Evolutionary conservation across 306 rosid species (phyloP), one percentile per base, ranked within the genome.

Genomic region (Fagus crenata): DNA sequence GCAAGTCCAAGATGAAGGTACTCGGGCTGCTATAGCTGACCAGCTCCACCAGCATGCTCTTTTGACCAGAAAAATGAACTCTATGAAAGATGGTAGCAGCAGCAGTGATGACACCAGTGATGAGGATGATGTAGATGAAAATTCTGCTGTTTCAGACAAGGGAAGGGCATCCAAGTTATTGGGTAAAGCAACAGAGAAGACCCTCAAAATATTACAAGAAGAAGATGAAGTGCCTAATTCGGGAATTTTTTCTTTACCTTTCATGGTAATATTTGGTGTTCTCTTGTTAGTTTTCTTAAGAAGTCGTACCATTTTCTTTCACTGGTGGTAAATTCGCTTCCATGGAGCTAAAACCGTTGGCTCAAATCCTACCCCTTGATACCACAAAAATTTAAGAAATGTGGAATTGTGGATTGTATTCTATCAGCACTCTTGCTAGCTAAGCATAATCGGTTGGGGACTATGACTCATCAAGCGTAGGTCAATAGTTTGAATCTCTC

Each of bases 1-100:
- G 73, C 73, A 81, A 70, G 81, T 54, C 22, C 99, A 95, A 87
- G 97, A 95, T 82, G 99, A 95, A 56, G 97, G 97, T 63, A 95
- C 99, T 75, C 92, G 97, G 49, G 88, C 87, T 81, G 99, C 97
- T 17, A 82, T 95, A 73, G 80, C 87, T 13, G 97, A 95, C 75
- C 93, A 88, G 80, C 91, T 87, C 75, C 90, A 78, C 68, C 75
- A 80, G 77, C 97, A 91, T 64, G 64, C 88, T 65, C 87, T 75
- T 28, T 88, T 95, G 91, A 89, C 92, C 53, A 89, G 97, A 83
- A 95, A 95, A 87, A 87, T 82, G 86, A 85, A 89, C 68, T 81
- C 97, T 37, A 85, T 92, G 96, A 88, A 83, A 40, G 97, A 79
- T 37, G 77, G 86, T 40, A 89, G 90, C 71, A 89, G 97, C 68